Percentiles rank a stretch among this genome's conserved stretches.
Conservation (phyloP, 495 filamentous ascomycete species). For the Aspergillus taichungensis region DNA sequence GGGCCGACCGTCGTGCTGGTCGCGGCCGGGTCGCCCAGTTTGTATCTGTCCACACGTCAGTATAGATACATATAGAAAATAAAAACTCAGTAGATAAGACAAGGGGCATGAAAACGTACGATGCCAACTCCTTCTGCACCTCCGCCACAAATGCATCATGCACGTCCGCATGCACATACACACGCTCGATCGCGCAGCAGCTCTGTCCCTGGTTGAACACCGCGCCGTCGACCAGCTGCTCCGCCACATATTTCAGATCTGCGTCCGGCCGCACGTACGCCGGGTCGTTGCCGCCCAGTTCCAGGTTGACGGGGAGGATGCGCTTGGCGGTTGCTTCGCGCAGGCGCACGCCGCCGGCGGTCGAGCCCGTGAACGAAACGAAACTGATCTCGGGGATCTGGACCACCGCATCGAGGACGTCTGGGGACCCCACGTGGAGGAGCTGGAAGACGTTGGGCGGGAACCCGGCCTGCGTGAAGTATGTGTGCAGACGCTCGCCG, state of each 20-base stretch:
- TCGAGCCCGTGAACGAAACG: slow-evolving; percentile 89
- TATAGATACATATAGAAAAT: not conserved
- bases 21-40: slow-evolving; percentile 76
- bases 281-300: slow-evolving; percentile 90
- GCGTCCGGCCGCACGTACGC: slow-evolving; percentile 83
- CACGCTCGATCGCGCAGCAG: slow-evolving; percentile 85
- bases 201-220: slow-evolving; percentile 97
- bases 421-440: slow-evolving; percentile 71
- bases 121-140: slow-evolving; percentile 63
- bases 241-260: slow-evolving; percentile 79
- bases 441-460: slow-evolving; percentile 76
- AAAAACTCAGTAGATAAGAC: not conserved
- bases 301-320: slow-evolving; percentile 74
- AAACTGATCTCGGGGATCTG: slow-evolving; percentile 62
- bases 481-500: slow-evolving; percentile 68
- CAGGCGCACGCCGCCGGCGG: slow-evolving; percentile 72
- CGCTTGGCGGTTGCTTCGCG: slow-evolving; percentile 73
- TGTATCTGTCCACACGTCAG: slow-evolving; percentile 50
- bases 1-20: slow-evolving; percentile 76
- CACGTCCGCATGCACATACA: slow-evolving; percentile 82
- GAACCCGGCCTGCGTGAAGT: slow-evolving; percentile 73
- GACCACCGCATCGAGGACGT: slow-evolving; percentile 67
- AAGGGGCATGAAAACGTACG: slow-evolving; percentile 12
- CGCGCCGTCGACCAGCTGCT: slow-evolving; percentile 88
- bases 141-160: slow-evolving; percentile 72